Evolutionary conservation across 192 early-diverging fungal genomes (phyloP), one percentile per base, ranked within the genome.

Genomic region (Coemansia sp.): DNA sequence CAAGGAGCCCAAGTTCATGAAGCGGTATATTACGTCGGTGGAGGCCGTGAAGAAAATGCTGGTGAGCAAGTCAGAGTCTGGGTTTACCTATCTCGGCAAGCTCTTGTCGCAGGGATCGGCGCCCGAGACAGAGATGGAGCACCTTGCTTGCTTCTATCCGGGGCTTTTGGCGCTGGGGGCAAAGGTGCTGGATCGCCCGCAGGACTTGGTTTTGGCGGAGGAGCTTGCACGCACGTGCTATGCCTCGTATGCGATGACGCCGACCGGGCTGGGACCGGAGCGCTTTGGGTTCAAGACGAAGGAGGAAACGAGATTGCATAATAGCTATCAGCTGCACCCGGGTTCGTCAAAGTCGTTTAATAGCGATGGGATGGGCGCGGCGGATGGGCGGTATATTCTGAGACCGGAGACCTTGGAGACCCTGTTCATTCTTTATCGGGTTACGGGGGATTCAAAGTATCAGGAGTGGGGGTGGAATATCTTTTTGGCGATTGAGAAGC

Each of bases 81-180:
- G 64, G 1, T 26, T 66, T 9, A 13, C 45, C 9, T 83, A 50
- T 31, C 7, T 78, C 8, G 80, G 80, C 20, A n/a, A 24, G 13
- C 51, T 57, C 56, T 14, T 51, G 53, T 6, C 14, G 8, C 20
- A 55, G 26, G 42, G 26, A 5, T 55, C 63, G 0, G 28, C 16
- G 13, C 61, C 88, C 9, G 63, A 63, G 9, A 69, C 80, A 20
- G 93, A 92, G 67, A 95, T 96, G 93, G 93, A 96, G 75, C 96
- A 98, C 64, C 80, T 98, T 16, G 93, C 95, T 1, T 96, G 96
- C 77, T 98, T 96, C 77, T 82, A 93, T 18, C 92, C 92, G 10
- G 94, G 92, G 0, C 88, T 88, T 6, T 76, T 96, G 63, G 93
- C 93, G 0, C 76, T 95, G 10, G 87, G 88, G 11, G 92, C 83